Percentiles rank a stretch among this genome's conserved stretches.
These are phyloP conservation scores for Cercospora nicotianae DNA, from an alignment of 2,329 filamentous ascomycete genomes.

Conservation along the genomic window DNA sequence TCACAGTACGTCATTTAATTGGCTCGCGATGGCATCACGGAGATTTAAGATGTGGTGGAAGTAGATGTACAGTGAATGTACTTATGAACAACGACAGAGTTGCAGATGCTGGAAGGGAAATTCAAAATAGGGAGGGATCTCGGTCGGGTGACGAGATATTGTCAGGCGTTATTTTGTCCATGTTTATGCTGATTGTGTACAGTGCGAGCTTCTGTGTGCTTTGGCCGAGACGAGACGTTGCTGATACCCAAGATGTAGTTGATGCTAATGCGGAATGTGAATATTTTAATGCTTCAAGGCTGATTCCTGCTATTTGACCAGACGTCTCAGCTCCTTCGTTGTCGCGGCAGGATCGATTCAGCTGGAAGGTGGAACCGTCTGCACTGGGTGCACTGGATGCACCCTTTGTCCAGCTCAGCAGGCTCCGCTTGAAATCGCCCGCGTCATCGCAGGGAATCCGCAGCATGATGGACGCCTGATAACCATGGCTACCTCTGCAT, in stretches of 20 bases:
- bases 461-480: neutral
- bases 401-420: neutral
- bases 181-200: conserved; percentile 8
- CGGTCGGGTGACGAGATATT: neutral
- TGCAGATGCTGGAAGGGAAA: neutral
- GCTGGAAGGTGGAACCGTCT: neutral
- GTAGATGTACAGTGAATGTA: neutral
- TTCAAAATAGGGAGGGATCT: neutral
- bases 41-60: neutral
- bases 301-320: neutral
- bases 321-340: neutral
- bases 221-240: conserved; percentile 3
- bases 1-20: conserved; percentile 27
- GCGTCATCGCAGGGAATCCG: neutral
- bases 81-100: conserved; percentile 1
- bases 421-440: neutral
- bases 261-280: conserved; percentile 1
- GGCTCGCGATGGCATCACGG: neutral
- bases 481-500: too few species aligned
- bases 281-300: neutral
- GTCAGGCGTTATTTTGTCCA: neutral
- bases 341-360: neutral
- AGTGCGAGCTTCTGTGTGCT: conserved; percentile 2
- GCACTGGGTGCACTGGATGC: neutral
- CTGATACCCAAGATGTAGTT: conserved; percentile 5